Evolutionary conservation across 140 eudicot species (phyloP).

Genomic region (Senecio squalidus): DNA sequence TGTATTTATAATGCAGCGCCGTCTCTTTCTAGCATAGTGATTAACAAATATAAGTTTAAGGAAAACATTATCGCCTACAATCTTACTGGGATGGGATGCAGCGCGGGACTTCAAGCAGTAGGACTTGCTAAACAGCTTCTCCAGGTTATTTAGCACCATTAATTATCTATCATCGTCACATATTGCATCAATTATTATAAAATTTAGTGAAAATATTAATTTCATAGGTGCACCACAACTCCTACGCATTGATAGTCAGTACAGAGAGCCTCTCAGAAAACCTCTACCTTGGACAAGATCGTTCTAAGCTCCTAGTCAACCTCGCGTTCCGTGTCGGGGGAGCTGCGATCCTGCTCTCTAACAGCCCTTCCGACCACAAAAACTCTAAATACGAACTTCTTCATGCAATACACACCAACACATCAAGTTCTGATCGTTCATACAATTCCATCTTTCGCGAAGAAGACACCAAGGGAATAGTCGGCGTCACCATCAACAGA

Average conservation of each 20-base stretch:
- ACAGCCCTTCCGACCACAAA: conserved; percentile 24
- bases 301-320: conserved; percentile 34
- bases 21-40: conserved; percentile 36
- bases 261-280: conserved; percentile 36
- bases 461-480: conserved; percentile 28
- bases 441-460: conserved; percentile 33
- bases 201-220: too few relatives aligned
- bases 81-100: conserved; percentile 49
- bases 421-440: conserved; percentile 32
- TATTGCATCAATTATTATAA: too few relatives aligned
- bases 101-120: conserved; percentile 34
- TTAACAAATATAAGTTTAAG: conserved; percentile 35
- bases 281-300: conserved; percentile 34
- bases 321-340: conserved; percentile 51
- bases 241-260: conserved; percentile 48
- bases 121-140: conserved; percentile 44
- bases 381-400: conserved; percentile 39
- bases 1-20: conserved; percentile 26
- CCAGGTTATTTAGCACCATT: conserved; percentile 22
- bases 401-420: conserved; percentile 39
- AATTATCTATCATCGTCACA: not conserved
- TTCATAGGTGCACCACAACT: conserved; percentile 33
- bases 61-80: conserved; percentile 29
- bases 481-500: conserved; percentile 34
- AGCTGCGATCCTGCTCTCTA: conserved; percentile 51